Evolutionary conservation across 495 filamentous ascomycete species (phyloP).

Genomic region (Pseudomonodictys pantanalensis): DNA sequence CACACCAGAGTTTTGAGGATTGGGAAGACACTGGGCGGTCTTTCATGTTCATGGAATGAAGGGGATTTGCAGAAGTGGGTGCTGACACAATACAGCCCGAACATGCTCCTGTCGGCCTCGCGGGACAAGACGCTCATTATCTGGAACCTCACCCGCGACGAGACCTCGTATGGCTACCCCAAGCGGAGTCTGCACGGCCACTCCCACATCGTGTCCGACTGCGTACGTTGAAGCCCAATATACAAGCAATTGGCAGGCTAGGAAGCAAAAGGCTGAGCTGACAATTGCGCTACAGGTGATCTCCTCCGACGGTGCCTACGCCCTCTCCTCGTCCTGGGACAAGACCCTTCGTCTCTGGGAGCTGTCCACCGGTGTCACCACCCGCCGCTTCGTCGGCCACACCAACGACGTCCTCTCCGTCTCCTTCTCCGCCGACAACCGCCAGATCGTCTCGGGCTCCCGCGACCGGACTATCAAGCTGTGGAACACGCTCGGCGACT

Average conservation of each 20-base stretch:
- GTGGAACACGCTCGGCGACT: conserved; percentile 99
- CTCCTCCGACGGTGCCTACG: conserved; percentile 99
- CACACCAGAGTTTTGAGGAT: neutral
- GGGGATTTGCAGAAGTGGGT: too few relatives aligned
- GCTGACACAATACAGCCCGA: too few relatives aligned
- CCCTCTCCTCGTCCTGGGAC: conserved; percentile 98
- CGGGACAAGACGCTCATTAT: conserved; percentile 99
- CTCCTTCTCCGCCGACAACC: conserved; percentile 99
- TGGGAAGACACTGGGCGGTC: conserved; percentile 31
- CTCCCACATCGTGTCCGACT: conserved; percentile 99
- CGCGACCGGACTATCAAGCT: conserved; percentile 99
- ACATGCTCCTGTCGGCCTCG: conserved; percentile 98
- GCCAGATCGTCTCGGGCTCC: conserved; percentile 98
- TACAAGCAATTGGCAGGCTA: conserved; percentile 25
- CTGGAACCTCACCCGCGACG: conserved; percentile 99
- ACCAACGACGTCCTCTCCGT: conserved; percentile 99
- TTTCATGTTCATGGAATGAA: too few relatives aligned
- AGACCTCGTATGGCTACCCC: conserved; percentile 94
- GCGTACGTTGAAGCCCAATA: conserved; percentile 62
- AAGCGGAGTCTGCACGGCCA: conserved; percentile 98
- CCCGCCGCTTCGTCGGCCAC: conserved; percentile 97
- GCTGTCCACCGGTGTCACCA: conserved; percentile 92
- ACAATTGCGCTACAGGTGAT: conserved; percentile 68
- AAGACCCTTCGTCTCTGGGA: conserved; percentile 99
- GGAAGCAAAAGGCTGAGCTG: conserved; percentile 21